These are phyloP conservation scores for Crithidia brevicula DNA, from an alignment of 208 protist genomes.

Conservation along the genomic window DNA sequence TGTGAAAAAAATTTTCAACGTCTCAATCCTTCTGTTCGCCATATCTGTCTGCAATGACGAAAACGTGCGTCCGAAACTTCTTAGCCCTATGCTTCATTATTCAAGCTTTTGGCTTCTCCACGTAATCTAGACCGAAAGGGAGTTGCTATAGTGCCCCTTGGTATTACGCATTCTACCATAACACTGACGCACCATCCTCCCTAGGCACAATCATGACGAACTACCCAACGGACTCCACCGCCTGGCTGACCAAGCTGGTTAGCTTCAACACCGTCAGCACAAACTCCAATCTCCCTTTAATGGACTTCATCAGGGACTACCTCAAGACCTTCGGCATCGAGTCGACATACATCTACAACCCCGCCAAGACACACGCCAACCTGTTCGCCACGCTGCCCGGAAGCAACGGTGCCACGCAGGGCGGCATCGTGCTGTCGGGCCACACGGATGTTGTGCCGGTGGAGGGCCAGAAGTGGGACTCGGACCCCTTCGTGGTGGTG, in stretches of 20 bases:
- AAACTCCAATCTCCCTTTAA: slow-evolving; percentile 41
- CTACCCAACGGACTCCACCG: slow-evolving; percentile 16
- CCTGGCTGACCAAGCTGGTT: slow-evolving; percentile 49
- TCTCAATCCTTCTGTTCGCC: no score
- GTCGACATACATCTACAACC: slow-evolving; percentile 33
- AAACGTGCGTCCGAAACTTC: no score
- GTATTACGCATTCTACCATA: background rate
- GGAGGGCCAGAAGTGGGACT: slow-evolving; percentile 48
- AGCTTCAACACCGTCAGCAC: slow-evolving; percentile 47
- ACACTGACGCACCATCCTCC: background rate
- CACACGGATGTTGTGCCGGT: slow-evolving; percentile 56
- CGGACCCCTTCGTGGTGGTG: slow-evolving; percentile 37
- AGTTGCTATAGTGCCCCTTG: background rate
- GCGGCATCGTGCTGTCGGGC: slow-evolving; percentile 46
- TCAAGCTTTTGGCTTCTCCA: background rate
- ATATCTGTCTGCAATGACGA: no score
- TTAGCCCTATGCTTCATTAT: no score
- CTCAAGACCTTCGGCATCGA: slow-evolving; percentile 31
- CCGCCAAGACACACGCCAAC: slow-evolving; percentile 39
- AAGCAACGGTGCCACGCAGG: slow-evolving; percentile 36
- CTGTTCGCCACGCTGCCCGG: slow-evolving; percentile 52
- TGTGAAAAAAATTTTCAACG: no score
- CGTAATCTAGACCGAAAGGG: background rate
- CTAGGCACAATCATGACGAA: background rate
- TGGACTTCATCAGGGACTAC: slow-evolving; percentile 45